Percentiles rank a stretch among this genome's conserved stretches.
phyloP scores from a whole-genome alignment of 805 yeast genomes.

The Ogataea zsoltii region DNA sequence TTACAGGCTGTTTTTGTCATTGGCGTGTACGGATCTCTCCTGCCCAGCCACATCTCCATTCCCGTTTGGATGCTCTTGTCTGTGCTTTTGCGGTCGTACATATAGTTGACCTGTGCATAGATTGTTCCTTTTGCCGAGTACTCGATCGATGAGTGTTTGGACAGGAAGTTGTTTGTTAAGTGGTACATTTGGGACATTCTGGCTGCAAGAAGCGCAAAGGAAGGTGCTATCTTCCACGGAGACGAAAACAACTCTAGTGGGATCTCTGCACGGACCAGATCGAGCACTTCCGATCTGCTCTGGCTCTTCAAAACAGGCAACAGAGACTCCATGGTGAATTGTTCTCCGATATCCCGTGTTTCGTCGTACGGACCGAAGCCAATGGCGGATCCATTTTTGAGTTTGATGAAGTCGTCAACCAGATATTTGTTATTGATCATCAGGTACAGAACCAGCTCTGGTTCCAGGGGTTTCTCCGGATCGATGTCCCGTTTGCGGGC shows the following conservation, averaged over 20 bases:
- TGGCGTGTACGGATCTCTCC: constrained; percentile 47
- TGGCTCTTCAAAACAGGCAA: background rate
- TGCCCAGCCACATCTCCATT: constrained; percentile 59
- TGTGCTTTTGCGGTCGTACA: constrained; percentile 37
- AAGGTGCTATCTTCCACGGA: constrained; percentile 55
- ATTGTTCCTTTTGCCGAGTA: constrained; percentile 49
- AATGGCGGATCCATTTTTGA: constrained; percentile 47
- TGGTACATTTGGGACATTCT: constrained; percentile 50
- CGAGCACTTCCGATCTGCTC: constrained; percentile 6
- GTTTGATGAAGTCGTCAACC: constrained; percentile 41
- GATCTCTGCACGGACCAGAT: constrained; percentile 7
- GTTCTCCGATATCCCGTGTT: constrained; percentile 10
- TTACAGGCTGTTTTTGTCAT: constrained; percentile 47
- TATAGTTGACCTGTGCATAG: constrained; percentile 42
- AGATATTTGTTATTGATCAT: constrained; percentile 40
- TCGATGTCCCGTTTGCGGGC: constrained; percentile 48
- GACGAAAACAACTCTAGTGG: constrained; percentile 17
- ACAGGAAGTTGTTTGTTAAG: constrained; percentile 37
- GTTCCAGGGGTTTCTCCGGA: constrained; percentile 48
- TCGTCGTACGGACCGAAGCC: constrained; percentile 44
- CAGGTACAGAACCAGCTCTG: constrained; percentile 40
- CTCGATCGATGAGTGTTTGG: constrained; percentile 45
- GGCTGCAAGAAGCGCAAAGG: constrained; percentile 56
- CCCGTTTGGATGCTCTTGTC: constrained; percentile 35
- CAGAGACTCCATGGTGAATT: constrained; percentile 14